Conservation (phyloP, 1,284 basidiomycete genomes). For the Tetrapyrgos nigripes region DNA sequence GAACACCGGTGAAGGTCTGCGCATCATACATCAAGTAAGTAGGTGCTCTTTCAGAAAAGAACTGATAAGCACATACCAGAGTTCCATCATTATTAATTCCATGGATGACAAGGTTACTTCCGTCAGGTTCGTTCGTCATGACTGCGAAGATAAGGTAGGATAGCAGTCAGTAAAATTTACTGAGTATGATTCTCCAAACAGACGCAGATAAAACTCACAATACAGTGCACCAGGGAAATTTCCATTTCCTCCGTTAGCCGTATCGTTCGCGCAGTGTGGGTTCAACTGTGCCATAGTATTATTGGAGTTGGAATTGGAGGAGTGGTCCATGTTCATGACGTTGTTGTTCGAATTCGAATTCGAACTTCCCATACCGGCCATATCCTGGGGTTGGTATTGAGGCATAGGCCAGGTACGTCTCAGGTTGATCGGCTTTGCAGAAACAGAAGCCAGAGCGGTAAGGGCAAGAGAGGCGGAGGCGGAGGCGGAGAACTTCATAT, state of each 20-base stretch:
- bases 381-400: neutral
- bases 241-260: no score
- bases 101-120: constrained; percentile 27
- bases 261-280: neutral
- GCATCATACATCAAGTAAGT: neutral
- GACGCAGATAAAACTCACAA: neutral
- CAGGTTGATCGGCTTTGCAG: neutral
- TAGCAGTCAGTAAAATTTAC: no score
- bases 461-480: neutral
- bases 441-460: neutral
- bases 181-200: no score
- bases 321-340: no score
- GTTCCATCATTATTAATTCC: constrained; percentile 27
- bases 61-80: neutral
- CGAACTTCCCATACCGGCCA: no score
- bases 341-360: no score
- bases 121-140: constrained; percentile 29
- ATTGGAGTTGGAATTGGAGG: neutral
- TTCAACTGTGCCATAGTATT: neutral
- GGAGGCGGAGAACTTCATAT: neutral
- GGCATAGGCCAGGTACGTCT: neutral
- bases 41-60: neutral
- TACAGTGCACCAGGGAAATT: neutral
- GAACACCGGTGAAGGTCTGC: constrained; percentile 34
- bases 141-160: constrained; percentile 13